These are phyloP conservation scores for Astrephomene gubernaculifera DNA, from an alignment of 139 green algal genomes.

Conservation along the genomic window DNA sequence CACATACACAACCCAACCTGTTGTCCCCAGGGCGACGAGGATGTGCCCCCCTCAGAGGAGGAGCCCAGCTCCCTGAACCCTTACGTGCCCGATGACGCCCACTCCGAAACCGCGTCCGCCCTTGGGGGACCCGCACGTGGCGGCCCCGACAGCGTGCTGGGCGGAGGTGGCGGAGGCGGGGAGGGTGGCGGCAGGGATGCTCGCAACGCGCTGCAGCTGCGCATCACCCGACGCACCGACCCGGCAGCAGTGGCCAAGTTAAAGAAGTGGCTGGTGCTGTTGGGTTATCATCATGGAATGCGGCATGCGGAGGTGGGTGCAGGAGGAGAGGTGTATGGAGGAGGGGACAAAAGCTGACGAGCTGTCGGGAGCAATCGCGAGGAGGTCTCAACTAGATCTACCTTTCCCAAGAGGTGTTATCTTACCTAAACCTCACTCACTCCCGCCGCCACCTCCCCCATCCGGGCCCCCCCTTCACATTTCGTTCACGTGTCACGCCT, in stretches of 20 bases:
- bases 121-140: no score
- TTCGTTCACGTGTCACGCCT: no score
- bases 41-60: conserved; percentile 7
- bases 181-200: neutral
- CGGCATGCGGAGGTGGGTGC: neutral
- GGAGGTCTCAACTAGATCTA: no score
- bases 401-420: no score
- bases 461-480: no score
- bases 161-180: neutral
- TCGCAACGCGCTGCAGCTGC: conserved; percentile 23
- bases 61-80: conserved; percentile 11
- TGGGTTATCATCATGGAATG: conserved; percentile 22
- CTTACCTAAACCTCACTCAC: no score
- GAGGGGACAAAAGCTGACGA: no score
- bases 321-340: neutral
- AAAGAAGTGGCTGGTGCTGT: conserved; percentile 35
- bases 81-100: neutral
- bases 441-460: no score
- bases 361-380: no score
- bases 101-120: conserved; percentile 9
- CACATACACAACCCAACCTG: no score
- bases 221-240: conserved; percentile 5
- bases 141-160: neutral
- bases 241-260: neutral
- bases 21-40: conserved; percentile 42